These are phyloP conservation scores for Trametes cubensis DNA, from an alignment of 768 basidiomycete species.

Conservation along the genomic window DNA sequence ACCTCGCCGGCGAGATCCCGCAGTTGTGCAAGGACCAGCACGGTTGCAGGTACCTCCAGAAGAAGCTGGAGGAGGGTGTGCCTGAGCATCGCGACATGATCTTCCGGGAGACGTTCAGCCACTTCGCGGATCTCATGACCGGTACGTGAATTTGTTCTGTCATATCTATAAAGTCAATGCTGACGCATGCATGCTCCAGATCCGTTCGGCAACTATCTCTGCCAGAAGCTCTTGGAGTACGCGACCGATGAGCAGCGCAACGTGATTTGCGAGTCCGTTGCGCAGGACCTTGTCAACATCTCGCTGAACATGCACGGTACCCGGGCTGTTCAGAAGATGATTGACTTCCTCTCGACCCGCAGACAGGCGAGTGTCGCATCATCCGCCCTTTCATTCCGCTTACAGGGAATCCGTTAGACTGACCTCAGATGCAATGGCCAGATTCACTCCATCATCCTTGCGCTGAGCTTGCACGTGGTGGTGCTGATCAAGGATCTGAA, in stretches of 20 bases:
- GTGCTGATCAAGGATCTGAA: slow-evolving; percentile 99
- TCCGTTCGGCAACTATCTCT: slow-evolving; percentile 98
- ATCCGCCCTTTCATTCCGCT: slow-evolving; percentile 47
- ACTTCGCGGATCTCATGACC: slow-evolving; percentile 98
- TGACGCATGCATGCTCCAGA: slow-evolving; percentile 48
- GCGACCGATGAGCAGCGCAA: slow-evolving; percentile 98
- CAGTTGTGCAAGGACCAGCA: slow-evolving; percentile 98
- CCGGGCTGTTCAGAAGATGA: slow-evolving; percentile 99
- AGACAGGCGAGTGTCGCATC: slow-evolving; percentile 72
- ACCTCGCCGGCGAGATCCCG: slow-evolving; percentile 93
- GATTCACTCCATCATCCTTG: slow-evolving; percentile 96
- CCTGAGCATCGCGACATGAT: slow-evolving; percentile 99
- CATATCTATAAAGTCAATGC: neutral
- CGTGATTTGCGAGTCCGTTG: slow-evolving; percentile 95
- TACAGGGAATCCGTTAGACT: slow-evolving; percentile 61
- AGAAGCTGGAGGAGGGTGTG: slow-evolving; percentile 96
- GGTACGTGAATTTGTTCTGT: slow-evolving; percentile 48
- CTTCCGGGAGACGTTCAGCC: slow-evolving; percentile 96
- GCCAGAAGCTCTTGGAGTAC: slow-evolving; percentile 96
- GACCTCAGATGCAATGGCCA: slow-evolving; percentile 83
- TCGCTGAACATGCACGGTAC: slow-evolving; percentile 99
- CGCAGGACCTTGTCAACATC: slow-evolving; percentile 96
- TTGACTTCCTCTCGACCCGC: slow-evolving; percentile 95
- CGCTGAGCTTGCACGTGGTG: slow-evolving; percentile 96
- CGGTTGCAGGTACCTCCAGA: slow-evolving; percentile 97